Conservation (phyloP, 1,284 basidiomycete genomes). For the Heliocybe sulcata region DNA sequence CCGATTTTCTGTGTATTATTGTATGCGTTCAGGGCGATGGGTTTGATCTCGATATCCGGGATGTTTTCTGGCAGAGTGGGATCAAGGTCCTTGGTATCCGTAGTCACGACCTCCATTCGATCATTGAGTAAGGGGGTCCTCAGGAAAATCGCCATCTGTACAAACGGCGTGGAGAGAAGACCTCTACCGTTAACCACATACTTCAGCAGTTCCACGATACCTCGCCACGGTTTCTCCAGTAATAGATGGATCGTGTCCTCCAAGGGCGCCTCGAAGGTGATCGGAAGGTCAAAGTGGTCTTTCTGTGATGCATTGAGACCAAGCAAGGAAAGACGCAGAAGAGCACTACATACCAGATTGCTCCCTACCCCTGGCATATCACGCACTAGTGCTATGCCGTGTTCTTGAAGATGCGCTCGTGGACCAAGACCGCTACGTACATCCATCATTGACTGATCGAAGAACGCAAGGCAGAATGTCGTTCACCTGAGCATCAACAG, state of each 20-base stretch:
- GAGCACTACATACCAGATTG: conserved; percentile 26
- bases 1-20: neutral
- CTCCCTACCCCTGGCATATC: conserved; percentile 49
- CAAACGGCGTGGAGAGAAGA: neutral
- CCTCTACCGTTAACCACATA: neutral
- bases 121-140: neutral
- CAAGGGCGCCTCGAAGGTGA: conserved; percentile 16
- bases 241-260: conserved; percentile 20
- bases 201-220: neutral
- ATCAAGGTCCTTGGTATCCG: neutral
- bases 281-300: conserved; percentile 21
- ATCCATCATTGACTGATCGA: no score
- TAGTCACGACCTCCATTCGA: neutral
- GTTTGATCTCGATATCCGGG: neutral
- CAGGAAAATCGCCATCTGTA: neutral
- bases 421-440: conserved; percentile 44
- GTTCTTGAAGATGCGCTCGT: conserved; percentile 35
- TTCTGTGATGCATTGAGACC: conserved; percentile 21
- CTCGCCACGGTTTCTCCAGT: neutral
- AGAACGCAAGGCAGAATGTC: neutral
- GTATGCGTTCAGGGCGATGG: neutral
- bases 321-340: no score
- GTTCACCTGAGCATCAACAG: conserved; percentile 26
- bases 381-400: conserved; percentile 37
- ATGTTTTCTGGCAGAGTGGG: neutral